These are phyloP conservation scores for Lotus japonicus DNA, from an alignment of 306 rosid species.

Conservation along the genomic window DNA sequence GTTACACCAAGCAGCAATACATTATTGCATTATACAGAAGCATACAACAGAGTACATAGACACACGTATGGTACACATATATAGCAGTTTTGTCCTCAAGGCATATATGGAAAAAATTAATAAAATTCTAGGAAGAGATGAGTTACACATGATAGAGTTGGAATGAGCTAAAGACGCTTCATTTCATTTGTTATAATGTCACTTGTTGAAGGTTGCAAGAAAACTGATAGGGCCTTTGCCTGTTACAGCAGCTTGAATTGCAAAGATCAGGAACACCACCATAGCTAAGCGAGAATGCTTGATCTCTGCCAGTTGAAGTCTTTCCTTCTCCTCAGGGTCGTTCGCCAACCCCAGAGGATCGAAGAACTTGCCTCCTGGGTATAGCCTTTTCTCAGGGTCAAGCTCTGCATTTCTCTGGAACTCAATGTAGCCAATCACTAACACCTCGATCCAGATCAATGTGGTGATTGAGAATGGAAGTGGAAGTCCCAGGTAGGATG, in stretches of 20 bases:
- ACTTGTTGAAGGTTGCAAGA: conserved; percentile 65
- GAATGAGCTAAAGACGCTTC: not conserved
- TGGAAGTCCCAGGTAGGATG: conserved; percentile 70
- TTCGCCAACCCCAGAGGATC: conserved; percentile 64
- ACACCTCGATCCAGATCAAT: conserved; percentile 75
- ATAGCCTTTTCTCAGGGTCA: conserved; percentile 68
- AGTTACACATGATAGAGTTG: not conserved
- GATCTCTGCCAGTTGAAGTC: conserved; percentile 80
- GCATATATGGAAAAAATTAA: not conserved
- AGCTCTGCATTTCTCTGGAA: conserved; percentile 79
- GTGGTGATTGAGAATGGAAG: conserved; percentile 64
- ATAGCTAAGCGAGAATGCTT: conserved; percentile 74
- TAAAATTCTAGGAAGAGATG: not conserved
- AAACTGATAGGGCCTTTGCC: conserved; percentile 76
- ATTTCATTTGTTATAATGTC: conserved; percentile 12
- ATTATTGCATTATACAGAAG: not conserved
- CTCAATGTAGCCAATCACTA: conserved; percentile 73
- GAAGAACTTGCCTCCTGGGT: conserved; percentile 73
- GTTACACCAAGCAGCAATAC: not conserved
- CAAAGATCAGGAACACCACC: conserved; percentile 74
- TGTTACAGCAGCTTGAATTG: conserved; percentile 64
- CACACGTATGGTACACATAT: not conserved
- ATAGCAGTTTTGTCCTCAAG: not conserved
- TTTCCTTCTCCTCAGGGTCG: conserved; percentile 54
- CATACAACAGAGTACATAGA: conserved; percentile 12